Conservation (phyloP, 1,284 basidiomycete species). For the Moniliophthora roreri region DNA sequence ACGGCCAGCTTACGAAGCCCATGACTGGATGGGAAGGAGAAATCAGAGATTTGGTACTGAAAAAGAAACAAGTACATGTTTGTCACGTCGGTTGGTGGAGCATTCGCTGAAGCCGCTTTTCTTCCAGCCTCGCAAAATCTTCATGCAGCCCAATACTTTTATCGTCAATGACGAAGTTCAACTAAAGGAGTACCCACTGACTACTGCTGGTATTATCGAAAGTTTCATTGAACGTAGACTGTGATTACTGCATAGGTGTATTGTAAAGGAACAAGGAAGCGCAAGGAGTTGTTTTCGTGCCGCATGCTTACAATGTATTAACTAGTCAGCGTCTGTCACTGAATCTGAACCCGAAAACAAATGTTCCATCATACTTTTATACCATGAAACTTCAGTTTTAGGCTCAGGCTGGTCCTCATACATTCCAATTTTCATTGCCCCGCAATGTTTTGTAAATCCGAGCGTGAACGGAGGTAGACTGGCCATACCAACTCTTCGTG, state of each 20-base stretch:
- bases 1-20: conserved; percentile 73
- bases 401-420: too few species aligned
- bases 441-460: not conserved
- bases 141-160: conserved; percentile 79
- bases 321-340: too few species aligned
- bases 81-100: not conserved
- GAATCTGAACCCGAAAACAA: too few species aligned
- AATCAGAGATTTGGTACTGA: conserved; percentile 72
- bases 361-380: too few species aligned
- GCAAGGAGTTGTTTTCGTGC: not conserved
- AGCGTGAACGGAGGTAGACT: conserved; percentile 20
- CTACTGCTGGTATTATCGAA: conserved; percentile 69
- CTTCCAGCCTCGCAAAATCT: conserved; percentile 72
- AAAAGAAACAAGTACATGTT: conserved; percentile 71
- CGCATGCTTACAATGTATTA: too few species aligned
- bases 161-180: conserved; percentile 63
- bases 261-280: too few species aligned
- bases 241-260: conserved; percentile 27
- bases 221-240: conserved; percentile 76
- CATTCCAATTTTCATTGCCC: too few species aligned
- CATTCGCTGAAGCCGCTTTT: conserved; percentile 4
- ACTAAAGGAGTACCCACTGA: conserved; percentile 77
- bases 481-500: conserved; percentile 19
- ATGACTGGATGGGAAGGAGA: conserved; percentile 70
- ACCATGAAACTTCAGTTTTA: too few species aligned